phyloP scores from a whole-genome alignment of 202 grass and related monocot genomes.

The Schoenoplectus tabernaemontani region DNA sequence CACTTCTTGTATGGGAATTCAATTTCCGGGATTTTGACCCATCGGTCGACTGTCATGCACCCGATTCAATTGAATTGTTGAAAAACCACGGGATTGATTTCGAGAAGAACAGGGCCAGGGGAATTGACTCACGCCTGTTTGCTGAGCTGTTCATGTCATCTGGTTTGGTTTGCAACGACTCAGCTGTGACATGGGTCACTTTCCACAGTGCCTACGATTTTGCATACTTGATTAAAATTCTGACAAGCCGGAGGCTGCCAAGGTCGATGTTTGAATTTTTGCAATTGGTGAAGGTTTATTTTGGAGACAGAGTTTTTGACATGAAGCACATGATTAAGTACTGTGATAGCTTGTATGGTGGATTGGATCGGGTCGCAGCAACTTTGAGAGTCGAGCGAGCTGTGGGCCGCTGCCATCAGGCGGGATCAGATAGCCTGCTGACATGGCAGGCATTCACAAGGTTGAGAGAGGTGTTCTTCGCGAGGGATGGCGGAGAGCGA shows the following conservation, averaged over 20 bases:
- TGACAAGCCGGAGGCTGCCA: conserved; percentile 40
- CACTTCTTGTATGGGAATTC: conserved; percentile 56
- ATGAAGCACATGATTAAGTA: conserved; percentile 45
- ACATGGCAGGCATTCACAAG: conserved; percentile 64
- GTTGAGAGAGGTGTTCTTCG: conserved; percentile 52
- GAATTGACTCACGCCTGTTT: conserved; percentile 32
- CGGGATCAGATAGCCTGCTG: conserved; percentile 64
- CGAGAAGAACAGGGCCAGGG: conserved; percentile 35
- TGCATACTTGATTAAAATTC: conserved; percentile 60
- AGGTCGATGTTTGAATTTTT: conserved; percentile 34
- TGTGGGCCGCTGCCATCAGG: conserved; percentile 60
- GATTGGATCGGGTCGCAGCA: conserved; percentile 43
- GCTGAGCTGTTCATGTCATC: conserved; percentile 58
- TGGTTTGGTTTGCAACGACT: conserved; percentile 43
- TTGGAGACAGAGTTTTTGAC: conserved; percentile 54
- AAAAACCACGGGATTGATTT: conserved; percentile 54
- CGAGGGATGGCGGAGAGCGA: neutral
- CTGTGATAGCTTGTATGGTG: conserved; percentile 45
- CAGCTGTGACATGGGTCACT: conserved; percentile 44
- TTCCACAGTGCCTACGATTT: conserved; percentile 80
- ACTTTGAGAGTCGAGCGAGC: conserved; percentile 38
- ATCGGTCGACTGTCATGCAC: conserved; percentile 43
- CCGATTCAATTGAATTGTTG: conserved; percentile 45
- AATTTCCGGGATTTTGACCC: conserved; percentile 85
- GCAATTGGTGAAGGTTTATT: conserved; percentile 44